Percentiles rank a stretch among this genome's conserved stretches.
Conservation (phyloP, 163 green algal species). For the Trebouxiophyceae sp. region DNA sequence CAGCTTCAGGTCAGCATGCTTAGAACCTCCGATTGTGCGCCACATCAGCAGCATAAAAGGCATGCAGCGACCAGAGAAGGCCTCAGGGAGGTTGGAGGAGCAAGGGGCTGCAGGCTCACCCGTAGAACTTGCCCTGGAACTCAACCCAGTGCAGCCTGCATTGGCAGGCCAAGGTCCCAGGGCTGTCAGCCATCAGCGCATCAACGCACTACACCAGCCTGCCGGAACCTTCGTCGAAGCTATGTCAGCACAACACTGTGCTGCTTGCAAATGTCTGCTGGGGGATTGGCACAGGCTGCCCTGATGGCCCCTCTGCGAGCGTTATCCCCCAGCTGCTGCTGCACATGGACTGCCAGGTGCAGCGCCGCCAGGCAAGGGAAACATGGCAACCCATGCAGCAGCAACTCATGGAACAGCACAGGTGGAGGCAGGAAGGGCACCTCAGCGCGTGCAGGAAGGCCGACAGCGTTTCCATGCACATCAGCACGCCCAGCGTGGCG, state of each 20-base stretch:
- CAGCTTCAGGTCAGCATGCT: neutral
- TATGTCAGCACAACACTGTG: no score
- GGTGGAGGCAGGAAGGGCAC: no score
- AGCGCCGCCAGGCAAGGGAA: no score
- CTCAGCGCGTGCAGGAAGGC: slow-evolving; percentile 98
- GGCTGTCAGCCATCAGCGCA: no score
- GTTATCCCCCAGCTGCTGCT: no score
- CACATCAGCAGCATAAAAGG: neutral
- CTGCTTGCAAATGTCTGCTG: no score
- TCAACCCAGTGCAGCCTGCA: slow-evolving; percentile 87
- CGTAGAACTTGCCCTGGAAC: slow-evolving; percentile 76
- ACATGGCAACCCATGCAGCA: no score
- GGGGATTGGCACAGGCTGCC: no score
- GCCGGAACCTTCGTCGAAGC: no score
- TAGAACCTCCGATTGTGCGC: neutral
- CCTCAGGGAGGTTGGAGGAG: neutral
- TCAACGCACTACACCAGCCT: neutral
- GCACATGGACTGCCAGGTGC: slow-evolving; percentile 17
- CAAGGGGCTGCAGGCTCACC: neutral
- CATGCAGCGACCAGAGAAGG: neutral
- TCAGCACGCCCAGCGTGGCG: slow-evolving; percentile 93
- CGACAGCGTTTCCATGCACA: slow-evolving; percentile 97
- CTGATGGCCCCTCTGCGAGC: no score
- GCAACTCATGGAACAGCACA: no score
- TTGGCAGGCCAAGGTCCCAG: no score